A percentile compares a stretch with the other conserved stretches of the same genome.
Evolutionary conservation across 2,329 filamentous ascomycete genomes (phyloP).

Genomic region (Colletotrichum magnum): DNA sequence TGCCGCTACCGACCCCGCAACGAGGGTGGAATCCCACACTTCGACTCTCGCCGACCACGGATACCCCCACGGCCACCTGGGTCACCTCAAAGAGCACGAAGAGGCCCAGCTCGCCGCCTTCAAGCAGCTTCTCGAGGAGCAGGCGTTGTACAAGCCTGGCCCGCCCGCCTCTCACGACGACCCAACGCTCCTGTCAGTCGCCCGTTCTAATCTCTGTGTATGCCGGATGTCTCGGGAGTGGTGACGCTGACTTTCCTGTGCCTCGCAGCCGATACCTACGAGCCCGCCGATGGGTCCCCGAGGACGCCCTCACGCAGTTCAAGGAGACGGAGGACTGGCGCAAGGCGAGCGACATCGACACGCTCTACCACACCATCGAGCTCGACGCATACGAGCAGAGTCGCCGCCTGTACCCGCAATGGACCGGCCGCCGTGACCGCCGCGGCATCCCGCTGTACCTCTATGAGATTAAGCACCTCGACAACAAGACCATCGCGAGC

Average conservation of each 20-base stretch:
- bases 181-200: conserved; percentile 76
- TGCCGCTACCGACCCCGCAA: conserved; percentile 28
- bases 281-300: conserved; percentile 83
- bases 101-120: conserved; percentile 78
- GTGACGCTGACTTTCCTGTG: conserved; percentile 22
- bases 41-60: conserved; percentile 54
- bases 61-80: conserved; percentile 84
- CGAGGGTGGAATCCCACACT: conserved; percentile 31
- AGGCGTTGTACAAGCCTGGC: conserved; percentile 73
- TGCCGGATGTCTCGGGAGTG: conserved; percentile 5
- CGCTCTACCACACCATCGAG: conserved; percentile 89
- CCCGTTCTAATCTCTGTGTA: background rate
- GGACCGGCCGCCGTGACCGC: conserved; percentile 92
- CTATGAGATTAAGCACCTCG: conserved; percentile 87
- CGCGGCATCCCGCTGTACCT: conserved; percentile 92
- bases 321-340: conserved; percentile 92
- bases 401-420: conserved; percentile 90
- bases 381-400: conserved; percentile 87
- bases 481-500: conserved; percentile 82
- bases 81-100: conserved; percentile 80
- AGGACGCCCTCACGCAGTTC: conserved; percentile 87
- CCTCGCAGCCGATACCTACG: conserved; percentile 82
- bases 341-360: conserved; percentile 81
- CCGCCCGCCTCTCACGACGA: conserved; percentile 78
- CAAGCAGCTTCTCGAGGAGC: conserved; percentile 76